Evolutionary conservation across 75 land plant genomes (phyloP).

Genomic region (Pinus taeda): DNA sequence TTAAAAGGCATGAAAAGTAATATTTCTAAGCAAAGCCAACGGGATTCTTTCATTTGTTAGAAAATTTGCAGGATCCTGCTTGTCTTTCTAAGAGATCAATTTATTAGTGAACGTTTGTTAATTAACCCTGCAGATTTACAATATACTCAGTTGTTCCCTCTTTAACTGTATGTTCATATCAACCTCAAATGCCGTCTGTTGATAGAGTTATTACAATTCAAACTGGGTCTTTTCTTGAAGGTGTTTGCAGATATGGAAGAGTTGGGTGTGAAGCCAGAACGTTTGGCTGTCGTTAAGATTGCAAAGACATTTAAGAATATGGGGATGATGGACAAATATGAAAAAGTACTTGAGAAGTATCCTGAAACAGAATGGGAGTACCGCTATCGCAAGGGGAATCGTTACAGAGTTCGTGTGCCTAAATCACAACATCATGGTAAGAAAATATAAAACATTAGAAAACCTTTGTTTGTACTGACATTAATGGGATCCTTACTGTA

Average conservation of each 20-base stretch:
- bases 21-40: too few species aligned
- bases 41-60: too few species aligned
- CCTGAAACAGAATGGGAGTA: conserved; percentile 69
- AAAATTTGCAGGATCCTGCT: too few species aligned
- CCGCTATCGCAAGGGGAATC: conserved; percentile 49
- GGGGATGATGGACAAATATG: conserved; percentile 67
- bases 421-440: conserved; percentile 3
- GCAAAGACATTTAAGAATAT: conserved; percentile 68
- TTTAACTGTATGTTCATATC: too few species aligned
- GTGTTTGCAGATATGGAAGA: conserved; percentile 99
- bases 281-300: conserved; percentile 48
- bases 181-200: too few species aligned
- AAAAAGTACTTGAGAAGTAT: conserved; percentile 64
- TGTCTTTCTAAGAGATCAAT: too few species aligned
- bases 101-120: too few species aligned
- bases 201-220: background rate
- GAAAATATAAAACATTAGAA: background rate
- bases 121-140: too few species aligned
- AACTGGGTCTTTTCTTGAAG: conserved; percentile 24
- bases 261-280: conserved; percentile 67
- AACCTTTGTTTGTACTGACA: background rate
- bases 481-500: background rate
- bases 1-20: too few species aligned
- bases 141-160: too few species aligned
- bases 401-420: conserved; percentile 21